phyloP scores from a whole-genome alignment of 768 basidiomycete genomes.

The Favolaschia claudopus region DNA sequence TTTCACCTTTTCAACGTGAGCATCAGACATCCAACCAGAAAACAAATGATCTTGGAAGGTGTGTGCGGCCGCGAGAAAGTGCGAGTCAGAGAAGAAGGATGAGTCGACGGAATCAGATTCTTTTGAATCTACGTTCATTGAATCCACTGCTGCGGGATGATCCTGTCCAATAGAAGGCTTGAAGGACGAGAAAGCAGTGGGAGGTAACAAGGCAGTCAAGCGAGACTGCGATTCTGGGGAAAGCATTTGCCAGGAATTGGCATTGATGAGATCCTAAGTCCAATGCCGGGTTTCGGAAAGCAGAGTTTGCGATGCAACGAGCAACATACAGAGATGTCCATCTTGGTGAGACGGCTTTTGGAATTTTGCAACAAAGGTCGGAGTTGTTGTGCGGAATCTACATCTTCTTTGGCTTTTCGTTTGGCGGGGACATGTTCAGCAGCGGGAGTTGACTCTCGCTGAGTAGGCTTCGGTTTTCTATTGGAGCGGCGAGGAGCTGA shows the following conservation, averaged over 20 bases:
- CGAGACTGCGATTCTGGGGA: constrained; percentile 47
- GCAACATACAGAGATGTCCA: constrained; percentile 59
- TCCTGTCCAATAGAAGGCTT: constrained; percentile 39
- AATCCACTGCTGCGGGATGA: constrained; percentile 44
- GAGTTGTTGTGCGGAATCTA: constrained; percentile 44
- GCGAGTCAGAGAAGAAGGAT: constrained; percentile 56
- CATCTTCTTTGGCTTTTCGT: constrained; percentile 37
- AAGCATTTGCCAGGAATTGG: constrained; percentile 52
- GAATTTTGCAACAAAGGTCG: constrained; percentile 51
- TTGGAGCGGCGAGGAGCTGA: constrained; percentile 18
- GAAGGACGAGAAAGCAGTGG: constrained; percentile 51
- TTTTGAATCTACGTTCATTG: constrained; percentile 28
- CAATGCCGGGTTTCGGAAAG: constrained; percentile 11
- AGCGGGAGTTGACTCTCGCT: constrained; percentile 14
- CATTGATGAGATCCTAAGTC: constrained; percentile 56
- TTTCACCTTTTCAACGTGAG: constrained; percentile 49
- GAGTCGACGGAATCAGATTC: constrained; percentile 39
- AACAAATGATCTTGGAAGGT: constrained; percentile 70
- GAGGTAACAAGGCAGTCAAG: constrained; percentile 52
- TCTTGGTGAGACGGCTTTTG: constrained; percentile 55
- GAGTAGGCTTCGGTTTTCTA: constrained; percentile 22
- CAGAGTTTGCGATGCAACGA: constrained; percentile 6
- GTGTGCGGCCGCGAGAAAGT: constrained; percentile 60
- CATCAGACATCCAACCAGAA: constrained; percentile 56
- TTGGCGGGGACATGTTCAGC: constrained; percentile 28